Percentiles rank a stretch among this genome's conserved stretches.
phyloP scores from a whole-genome alignment of 768 basidiomycete species.

The Leucogyrophana mollusca region DNA sequence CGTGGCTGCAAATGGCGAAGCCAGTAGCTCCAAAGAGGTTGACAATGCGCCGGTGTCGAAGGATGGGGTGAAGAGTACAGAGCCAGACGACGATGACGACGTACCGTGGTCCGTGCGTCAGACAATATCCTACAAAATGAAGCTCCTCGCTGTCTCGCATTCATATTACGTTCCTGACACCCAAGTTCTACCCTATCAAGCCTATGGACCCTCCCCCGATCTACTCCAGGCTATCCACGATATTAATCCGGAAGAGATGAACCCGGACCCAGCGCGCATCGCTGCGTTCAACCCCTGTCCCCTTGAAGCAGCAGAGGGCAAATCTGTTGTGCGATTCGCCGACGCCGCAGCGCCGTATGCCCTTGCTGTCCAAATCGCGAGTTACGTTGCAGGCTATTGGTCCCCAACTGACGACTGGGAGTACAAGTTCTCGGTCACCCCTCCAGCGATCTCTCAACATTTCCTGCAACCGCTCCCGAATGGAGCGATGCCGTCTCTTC shows the following conservation, averaged over 20 bases:
- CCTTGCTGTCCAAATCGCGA: constrained; percentile 70
- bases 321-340: constrained; percentile 33
- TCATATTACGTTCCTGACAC: constrained; percentile 50
- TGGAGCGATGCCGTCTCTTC: constrained; percentile 28
- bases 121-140: constrained; percentile 62
- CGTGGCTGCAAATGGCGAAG: not conserved
- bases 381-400: constrained; percentile 64
- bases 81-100: constrained; percentile 18
- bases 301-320: constrained; percentile 5
- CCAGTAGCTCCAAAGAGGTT: not conserved
- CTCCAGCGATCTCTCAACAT: constrained; percentile 9
- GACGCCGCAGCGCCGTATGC: constrained; percentile 64
- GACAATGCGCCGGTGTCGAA: not conserved
- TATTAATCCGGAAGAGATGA: constrained; percentile 41
- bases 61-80: constrained; percentile 5
- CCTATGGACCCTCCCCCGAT: constrained; percentile 52
- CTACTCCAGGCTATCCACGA: constrained; percentile 50
- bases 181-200: constrained; percentile 73
- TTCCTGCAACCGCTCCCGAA: not conserved
- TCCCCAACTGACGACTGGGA: constrained; percentile 73
- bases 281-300: constrained; percentile 55
- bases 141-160: constrained; percentile 58
- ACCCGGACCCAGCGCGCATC: constrained; percentile 40
- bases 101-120: constrained; percentile 62
- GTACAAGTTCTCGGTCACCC: constrained; percentile 47